Base-by-base conservation (phyloP, 306 rosid genomes). In the Cyamopsis tetragonoloba region DNA sequence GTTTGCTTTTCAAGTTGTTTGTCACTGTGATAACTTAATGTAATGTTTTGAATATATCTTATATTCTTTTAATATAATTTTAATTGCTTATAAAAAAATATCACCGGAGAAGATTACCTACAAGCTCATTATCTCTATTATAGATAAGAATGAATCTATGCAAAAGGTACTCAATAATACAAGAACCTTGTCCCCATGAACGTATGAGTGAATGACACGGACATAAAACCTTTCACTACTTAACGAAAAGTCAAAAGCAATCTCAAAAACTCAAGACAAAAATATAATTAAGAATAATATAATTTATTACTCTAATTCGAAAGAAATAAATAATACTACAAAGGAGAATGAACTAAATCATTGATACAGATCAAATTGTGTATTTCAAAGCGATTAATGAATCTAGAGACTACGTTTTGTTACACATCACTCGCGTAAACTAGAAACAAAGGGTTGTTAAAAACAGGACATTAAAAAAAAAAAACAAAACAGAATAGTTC, bases 351-450 rank as follows among this genome's bases (percentile, higher is more conserved):
- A 58, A 30, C 71, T 20, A 15, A 10, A 62, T 0, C 24, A 26
- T 6, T 24, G 43, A 24, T 23, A 27, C 59, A 50, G 6, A 71
- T 22, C 50, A 28, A 28, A 50, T 22, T n/a, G 43, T 15, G 32
- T 12, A 65, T 41, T 37, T 55, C 74, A 60, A 59, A 22, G 44
- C 24, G 6, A 31, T 6, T 20, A 27, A 3, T 37, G 66, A 28
- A 55, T 63, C 55, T 66, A 68, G 22, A 49, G 3, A 48, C 37
- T 67, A 23, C 35, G 60, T n/a, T n/a, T n/a, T 48, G 14, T 38
- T 55, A 22, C 68, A n/a, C 71, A 61, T 26, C 19, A 57, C 38
- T 68, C 31, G 1, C 78, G 31, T 13, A n/a, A 58, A 30, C 79
- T 8, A 30, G 50, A 51, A 35, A 22, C 4, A 61, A 18, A 37